These are phyloP conservation scores for Diaporthe velutina DNA, from an alignment of 2,329 filamentous ascomycete species.

Conservation along the genomic window DNA sequence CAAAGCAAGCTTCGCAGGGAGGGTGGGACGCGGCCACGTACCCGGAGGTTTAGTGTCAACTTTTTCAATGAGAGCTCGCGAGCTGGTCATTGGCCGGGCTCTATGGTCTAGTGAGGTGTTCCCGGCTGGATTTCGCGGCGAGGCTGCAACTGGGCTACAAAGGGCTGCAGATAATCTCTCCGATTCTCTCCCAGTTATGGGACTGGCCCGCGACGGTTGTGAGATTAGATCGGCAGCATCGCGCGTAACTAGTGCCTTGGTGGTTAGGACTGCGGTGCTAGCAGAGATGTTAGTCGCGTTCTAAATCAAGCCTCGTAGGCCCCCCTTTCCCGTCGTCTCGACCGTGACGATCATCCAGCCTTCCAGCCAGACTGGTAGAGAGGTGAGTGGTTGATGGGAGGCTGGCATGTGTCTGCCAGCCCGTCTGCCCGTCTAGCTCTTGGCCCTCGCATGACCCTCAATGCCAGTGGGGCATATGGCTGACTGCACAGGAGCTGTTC, in stretches of 20 bases:
- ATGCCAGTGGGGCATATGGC: background rate
- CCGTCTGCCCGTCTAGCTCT: background rate
- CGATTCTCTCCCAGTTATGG: slow-evolving; percentile 10
- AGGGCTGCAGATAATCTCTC: slow-evolving; percentile 11
- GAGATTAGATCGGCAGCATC: slow-evolving; percentile 29
- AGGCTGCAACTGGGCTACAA: slow-evolving; percentile 3
- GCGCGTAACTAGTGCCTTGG: slow-evolving; percentile 13
- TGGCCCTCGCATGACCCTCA: slow-evolving; percentile 4
- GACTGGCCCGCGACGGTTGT: slow-evolving; percentile 15
- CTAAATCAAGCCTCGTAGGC: slow-evolving; percentile 18
- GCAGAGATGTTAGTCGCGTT: slow-evolving; percentile 17
- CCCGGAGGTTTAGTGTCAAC: slow-evolving; percentile 9
- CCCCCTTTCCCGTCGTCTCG: slow-evolving; percentile 17
- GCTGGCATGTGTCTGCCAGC: slow-evolving; percentile 7
- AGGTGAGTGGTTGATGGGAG: background rate
- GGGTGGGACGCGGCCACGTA: slow-evolving; percentile 20
- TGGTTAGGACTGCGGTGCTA: slow-evolving; percentile 14
- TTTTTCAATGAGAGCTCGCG: background rate
- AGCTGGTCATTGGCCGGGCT: slow-evolving; percentile 14
- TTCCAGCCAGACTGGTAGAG: background rate
- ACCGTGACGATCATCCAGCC: slow-evolving; percentile 29
- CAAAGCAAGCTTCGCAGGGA: background rate
- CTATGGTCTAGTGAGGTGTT: background rate
- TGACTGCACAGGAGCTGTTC: background rate
- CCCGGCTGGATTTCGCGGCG: slow-evolving; percentile 25